phyloP scores from a whole-genome alignment of 192 early-diverging fungal genomes.

The Gaertneriomyces sp. region DNA sequence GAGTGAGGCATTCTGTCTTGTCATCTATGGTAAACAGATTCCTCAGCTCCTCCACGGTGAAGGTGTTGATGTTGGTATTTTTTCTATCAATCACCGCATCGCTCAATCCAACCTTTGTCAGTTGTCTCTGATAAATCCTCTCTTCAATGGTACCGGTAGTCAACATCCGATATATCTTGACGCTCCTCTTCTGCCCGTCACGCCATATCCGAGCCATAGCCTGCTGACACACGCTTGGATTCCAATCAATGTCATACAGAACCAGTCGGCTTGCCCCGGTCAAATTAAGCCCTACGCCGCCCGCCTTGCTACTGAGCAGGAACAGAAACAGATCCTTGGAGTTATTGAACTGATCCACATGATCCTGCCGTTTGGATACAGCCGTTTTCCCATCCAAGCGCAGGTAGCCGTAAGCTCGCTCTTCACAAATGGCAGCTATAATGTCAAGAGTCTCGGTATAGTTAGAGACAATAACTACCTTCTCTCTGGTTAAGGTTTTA shows the following conservation, averaged over 20 bases:
- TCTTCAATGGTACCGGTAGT: conserved; percentile 28
- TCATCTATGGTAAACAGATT: conserved; percentile 57
- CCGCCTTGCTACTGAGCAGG: conserved; percentile 53
- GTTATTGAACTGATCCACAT: conserved; percentile 47
- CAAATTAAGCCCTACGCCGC: conserved; percentile 62
- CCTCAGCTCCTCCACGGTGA: conserved; percentile 50
- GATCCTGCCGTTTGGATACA: conserved; percentile 32
- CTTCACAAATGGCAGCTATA: conserved; percentile 43
- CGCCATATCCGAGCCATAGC: conserved; percentile 67
- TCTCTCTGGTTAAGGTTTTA: conserved; percentile 24
- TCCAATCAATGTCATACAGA: conserved; percentile 63
- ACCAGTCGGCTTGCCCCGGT: conserved; percentile 55
- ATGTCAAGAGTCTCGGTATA: conserved; percentile 63
- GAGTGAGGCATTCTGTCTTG: conserved; percentile 52
- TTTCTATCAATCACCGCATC: conserved; percentile 54
- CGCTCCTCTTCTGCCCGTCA: conserved; percentile 44
- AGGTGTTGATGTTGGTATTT: conserved; percentile 43
- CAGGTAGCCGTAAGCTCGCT: conserved; percentile 30
- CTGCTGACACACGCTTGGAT: conserved; percentile 40
- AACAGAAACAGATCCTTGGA: conserved; percentile 39
- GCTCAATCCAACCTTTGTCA: conserved; percentile 56
- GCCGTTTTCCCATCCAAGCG: conserved; percentile 57
- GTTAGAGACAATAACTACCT: conserved; percentile 66
- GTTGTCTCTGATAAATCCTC: conserved; percentile 61
- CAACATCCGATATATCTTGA: conserved; percentile 47